Conservation (phyloP, 1,284 basidiomycete species). For the Vanrija sp. region DNA sequence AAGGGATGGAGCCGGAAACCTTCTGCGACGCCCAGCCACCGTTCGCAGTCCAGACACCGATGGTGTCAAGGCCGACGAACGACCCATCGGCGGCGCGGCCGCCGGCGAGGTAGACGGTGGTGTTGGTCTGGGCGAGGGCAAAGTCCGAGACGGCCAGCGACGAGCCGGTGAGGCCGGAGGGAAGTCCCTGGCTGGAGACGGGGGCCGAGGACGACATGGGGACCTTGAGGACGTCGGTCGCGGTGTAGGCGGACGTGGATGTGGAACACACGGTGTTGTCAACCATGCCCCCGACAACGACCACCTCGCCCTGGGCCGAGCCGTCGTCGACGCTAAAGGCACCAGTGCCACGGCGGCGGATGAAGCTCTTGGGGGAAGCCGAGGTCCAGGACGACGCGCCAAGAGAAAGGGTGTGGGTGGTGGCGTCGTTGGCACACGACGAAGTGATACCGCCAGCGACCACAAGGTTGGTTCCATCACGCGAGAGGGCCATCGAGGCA, state of each 20-base stretch:
- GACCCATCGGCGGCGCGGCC: constrained; percentile 39
- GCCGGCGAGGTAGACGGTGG: constrained; percentile 37
- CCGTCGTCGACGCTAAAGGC: constrained; percentile 29
- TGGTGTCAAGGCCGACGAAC: constrained; percentile 29
- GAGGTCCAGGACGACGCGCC: constrained; percentile 25
- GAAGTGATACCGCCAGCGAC: constrained; percentile 45
- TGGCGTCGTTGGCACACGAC: constrained; percentile 33
- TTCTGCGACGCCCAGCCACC: constrained; percentile 38
- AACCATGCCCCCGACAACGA: constrained; percentile 44
- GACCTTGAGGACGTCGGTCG: constrained; percentile 31
- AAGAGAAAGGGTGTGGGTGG: constrained; percentile 40
- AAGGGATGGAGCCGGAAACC: constrained; percentile 39
- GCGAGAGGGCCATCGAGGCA: constrained; percentile 30
- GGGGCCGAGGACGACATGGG: constrained; percentile 25
- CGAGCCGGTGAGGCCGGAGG: constrained; percentile 32
- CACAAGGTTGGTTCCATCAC: constrained; percentile 29
- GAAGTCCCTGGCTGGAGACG: constrained; percentile 26
- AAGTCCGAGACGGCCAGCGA: constrained; percentile 44
- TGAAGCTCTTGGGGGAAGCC: constrained; percentile 24
- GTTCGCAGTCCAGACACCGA: constrained; percentile 36
- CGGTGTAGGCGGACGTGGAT: constrained; percentile 35
- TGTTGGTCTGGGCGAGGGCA: constrained; percentile 30
- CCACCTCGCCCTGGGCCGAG: constrained; percentile 25
- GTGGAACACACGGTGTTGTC: constrained; percentile 43
- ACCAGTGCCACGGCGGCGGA: constrained; percentile 37